These are phyloP conservation scores for Aureobasidium uvarum DNA, from an alignment of 2,329 filamentous ascomycete species.

Conservation along the genomic window DNA sequence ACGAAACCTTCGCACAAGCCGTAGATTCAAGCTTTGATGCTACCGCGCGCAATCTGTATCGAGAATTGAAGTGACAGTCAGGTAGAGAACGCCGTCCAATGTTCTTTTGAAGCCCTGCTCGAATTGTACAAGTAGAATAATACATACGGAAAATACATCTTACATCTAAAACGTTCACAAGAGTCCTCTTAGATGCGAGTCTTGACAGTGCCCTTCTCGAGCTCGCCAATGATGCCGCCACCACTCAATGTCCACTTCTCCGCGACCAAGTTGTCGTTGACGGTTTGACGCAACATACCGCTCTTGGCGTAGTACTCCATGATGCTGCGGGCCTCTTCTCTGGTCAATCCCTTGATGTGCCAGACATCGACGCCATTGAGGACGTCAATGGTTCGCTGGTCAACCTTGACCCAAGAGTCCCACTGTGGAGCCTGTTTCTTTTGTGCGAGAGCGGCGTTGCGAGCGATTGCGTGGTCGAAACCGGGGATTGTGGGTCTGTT, in stretches of 20 bases:
- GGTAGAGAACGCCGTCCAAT: not conserved
- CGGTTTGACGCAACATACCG: conserved; percentile 68
- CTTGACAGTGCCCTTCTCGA: conserved; percentile 65
- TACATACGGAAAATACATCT: conserved; percentile 21
- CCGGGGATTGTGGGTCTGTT: conserved; percentile 65
- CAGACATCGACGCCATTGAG: conserved; percentile 49
- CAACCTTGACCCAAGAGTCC: conserved; percentile 54
- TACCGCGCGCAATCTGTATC: not conserved
- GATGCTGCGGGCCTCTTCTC: conserved; percentile 70
- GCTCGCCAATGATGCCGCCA: conserved; percentile 78
- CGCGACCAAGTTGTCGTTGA: conserved; percentile 68
- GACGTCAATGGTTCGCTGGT: conserved; percentile 52
- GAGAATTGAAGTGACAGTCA: not conserved
- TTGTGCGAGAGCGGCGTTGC: conserved; percentile 33
- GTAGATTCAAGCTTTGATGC: not conserved
- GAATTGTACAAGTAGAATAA: conserved; percentile 15
- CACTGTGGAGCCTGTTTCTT: conserved; percentile 45
- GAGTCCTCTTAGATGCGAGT: conserved; percentile 11
- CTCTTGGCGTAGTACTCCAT: conserved; percentile 94
- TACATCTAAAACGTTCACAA: not conserved
- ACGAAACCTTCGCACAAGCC: not conserved
- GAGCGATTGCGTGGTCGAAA: conserved; percentile 51
- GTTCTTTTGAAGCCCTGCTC: not conserved
- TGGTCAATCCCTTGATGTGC: conserved; percentile 66
- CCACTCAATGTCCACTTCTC: conserved; percentile 85